Percentiles rank a stretch among this genome's conserved stretches.
These are phyloP conservation scores for Malassezia sp. DNA, from an alignment of 1,284 basidiomycete species.

Conservation along the genomic window DNA sequence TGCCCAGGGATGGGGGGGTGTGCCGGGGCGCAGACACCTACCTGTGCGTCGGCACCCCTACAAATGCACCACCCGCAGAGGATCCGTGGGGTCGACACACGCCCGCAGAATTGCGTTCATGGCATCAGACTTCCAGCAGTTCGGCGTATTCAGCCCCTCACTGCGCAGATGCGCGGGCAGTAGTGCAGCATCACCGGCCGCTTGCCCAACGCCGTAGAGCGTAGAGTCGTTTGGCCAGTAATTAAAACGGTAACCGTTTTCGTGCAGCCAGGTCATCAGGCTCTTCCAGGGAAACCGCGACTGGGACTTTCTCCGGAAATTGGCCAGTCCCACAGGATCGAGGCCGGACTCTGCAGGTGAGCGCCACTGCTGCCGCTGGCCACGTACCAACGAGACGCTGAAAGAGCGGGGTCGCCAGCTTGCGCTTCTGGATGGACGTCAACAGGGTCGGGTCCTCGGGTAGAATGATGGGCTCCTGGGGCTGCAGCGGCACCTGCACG, in stretches of 20 bases:
- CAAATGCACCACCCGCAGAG: slow-evolving; percentile 15
- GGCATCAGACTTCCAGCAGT: slow-evolving; percentile 18
- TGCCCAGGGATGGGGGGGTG: too few relatives aligned
- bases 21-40: too few relatives aligned
- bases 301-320: slow-evolving; percentile 17
- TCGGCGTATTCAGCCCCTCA: slow-evolving; percentile 16
- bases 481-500: slow-evolving; percentile 14
- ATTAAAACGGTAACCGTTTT: slow-evolving; percentile 17
- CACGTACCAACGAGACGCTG: slow-evolving; percentile 17
- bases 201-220: slow-evolving; percentile 13
- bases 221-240: slow-evolving; percentile 18
- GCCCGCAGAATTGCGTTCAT: slow-evolving; percentile 17
- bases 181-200: slow-evolving; percentile 12
- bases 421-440: slow-evolving; percentile 17
- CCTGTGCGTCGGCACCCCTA: not conserved
- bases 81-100: slow-evolving; percentile 14
- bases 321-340: slow-evolving; percentile 12
- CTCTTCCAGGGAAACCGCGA: slow-evolving; percentile 18
- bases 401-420: slow-evolving; percentile 15
- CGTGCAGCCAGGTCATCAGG: slow-evolving; percentile 16
- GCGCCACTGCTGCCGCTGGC: too few relatives aligned
- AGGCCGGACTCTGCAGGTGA: slow-evolving; percentile 16
- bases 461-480: slow-evolving; percentile 16
- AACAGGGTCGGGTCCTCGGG: slow-evolving; percentile 17
- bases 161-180: slow-evolving; percentile 15